Base-by-base conservation (phyloP, 805 yeast species). In the Kluyveromyces aestuarii region DNA sequence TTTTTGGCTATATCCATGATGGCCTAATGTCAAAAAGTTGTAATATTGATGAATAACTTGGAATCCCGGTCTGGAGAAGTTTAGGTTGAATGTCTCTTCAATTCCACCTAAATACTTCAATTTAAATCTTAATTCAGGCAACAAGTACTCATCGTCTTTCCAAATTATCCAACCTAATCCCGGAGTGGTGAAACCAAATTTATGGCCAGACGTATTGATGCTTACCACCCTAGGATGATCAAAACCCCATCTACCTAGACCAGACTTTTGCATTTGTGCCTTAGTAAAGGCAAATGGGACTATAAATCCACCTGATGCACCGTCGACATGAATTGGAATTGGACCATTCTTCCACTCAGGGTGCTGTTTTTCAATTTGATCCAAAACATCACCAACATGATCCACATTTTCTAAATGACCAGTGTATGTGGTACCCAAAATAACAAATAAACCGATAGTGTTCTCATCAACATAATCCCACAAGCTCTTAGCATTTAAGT, bases 91-190 rank as follows among this genome's bases (percentile, higher is more conserved):
- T 25, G 93, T 83, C 66, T 84, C 91, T 66, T 89, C 96, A 6
- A 82, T 75, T 19, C 96, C 95, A 35, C 97, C 97, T 39, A 89
- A 73, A 66, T 89, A 89, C 62, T 82, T 81, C 60, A 89, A 73
- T 55, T 84, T 82, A 69, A 89, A 89, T 58, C 83, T 76, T 53
- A 89, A 73, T 52, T 79, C 80, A 50, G 80, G 73, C 21, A 96
- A 93, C 53, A 89, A 72, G 60, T 74, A 75, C 39, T 69, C 56
- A 40, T 73, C 71, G 62, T 81, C 80, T 63, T 82, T 80, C 88
- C 95, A 90, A 48, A 89, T 68, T 52, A 89, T 80, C 96, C 96
- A 89, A 47, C 97, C 97, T 46, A 87, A 74, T 40, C 97, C 97
- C 10, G 91, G 95, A 25, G 95, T 80, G 30, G 90, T 84, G 45